These are phyloP conservation scores for Lizanozyma gosingica DNA, from an alignment of 1,139 yeast genomes.

Conservation along the genomic window DNA sequence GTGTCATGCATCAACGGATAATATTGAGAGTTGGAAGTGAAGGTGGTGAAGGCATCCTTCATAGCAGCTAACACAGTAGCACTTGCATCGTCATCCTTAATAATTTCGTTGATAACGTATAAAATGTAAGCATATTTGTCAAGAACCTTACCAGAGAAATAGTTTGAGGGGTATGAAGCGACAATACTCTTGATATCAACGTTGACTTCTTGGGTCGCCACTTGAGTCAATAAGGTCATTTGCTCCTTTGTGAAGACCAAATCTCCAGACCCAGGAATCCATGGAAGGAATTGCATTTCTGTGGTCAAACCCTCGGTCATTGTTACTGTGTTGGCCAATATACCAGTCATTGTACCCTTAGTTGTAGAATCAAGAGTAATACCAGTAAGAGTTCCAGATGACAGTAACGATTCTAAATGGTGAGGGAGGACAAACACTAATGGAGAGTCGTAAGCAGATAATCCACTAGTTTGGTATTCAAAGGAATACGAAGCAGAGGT, in stretches of 20 bases:
- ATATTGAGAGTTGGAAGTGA: conserved; percentile 41
- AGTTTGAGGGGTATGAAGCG: conserved; percentile 51
- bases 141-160: conserved; percentile 63
- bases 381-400: conserved; percentile 16
- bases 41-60: conserved; percentile 45
- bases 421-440: conserved; percentile 59
- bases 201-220: conserved; percentile 44
- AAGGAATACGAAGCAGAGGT: conserved; percentile 31
- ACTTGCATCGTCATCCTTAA: conserved; percentile 42
- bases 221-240: conserved; percentile 25
- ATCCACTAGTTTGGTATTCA: conserved; percentile 24
- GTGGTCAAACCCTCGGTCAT: conserved; percentile 45
- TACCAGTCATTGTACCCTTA: conserved; percentile 59
- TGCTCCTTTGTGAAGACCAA: background rate
- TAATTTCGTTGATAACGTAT: conserved; percentile 49
- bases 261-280: conserved; percentile 26
- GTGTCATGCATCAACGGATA: conserved; percentile 66
- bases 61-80: conserved; percentile 36
- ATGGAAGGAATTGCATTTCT: conserved; percentile 49
- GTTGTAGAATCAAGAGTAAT: conserved; percentile 55
- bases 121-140: conserved; percentile 71
- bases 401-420: conserved; percentile 42
- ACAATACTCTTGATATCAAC: conserved; percentile 48
- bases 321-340: conserved; percentile 36
- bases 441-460: conserved; percentile 19